Conservation (phyloP, 306 rosid species). For the Ceratonia siliqua region DNA sequence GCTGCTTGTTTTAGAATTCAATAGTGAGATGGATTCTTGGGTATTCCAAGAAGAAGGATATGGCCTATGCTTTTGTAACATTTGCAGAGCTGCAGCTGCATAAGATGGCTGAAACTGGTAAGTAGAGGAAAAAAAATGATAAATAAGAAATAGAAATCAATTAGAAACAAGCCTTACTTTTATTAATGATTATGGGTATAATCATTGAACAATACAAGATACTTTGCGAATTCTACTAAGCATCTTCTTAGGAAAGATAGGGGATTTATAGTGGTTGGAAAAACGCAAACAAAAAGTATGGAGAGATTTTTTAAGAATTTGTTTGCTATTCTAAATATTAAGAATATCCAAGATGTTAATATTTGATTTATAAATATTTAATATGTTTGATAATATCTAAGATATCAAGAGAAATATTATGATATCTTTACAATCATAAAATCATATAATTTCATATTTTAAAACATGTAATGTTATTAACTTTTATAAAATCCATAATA, state of each 20-base stretch:
- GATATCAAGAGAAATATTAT: no score
- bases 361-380: no score
- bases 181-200: not conserved
- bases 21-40: not conserved
- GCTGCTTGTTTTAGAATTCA: conserved; percentile 38
- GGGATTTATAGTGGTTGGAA: not conserved
- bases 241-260: not conserved
- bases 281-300: no score
- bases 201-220: not conserved
- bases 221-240: no score
- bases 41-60: not conserved
- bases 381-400: no score
- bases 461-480: no score
- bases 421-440: no score
- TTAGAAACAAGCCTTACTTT: not conserved
- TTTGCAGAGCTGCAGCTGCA: not conserved
- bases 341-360: no score
- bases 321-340: no score
- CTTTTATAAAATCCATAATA: no score
- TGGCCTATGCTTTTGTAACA: not conserved
- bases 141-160: not conserved
- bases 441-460: no score
- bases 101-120: not conserved
- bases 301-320: no score
- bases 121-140: not conserved